Conservation (phyloP, 2,329 filamentous ascomycete genomes). For the Paecilomyces niveus region DNA sequence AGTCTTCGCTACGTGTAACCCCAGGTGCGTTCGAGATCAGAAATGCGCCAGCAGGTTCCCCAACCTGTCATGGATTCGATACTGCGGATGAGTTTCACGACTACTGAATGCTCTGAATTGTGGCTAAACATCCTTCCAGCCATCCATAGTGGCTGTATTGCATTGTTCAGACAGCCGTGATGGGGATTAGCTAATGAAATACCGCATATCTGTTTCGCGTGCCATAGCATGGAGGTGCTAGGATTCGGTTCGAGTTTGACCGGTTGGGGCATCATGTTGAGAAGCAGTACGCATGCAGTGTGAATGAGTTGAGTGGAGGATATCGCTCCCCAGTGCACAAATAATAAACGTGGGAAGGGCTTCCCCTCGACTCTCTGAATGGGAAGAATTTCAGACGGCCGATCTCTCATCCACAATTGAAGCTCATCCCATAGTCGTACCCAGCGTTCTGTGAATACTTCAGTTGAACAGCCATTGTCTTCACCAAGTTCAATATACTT, state of each 20-base stretch:
- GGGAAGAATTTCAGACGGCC: slow-evolving; percentile 43
- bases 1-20: slow-evolving; percentile 13
- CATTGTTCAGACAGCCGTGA: slow-evolving; percentile 50
- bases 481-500: slow-evolving; percentile 43
- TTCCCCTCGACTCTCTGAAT: slow-evolving; percentile 37
- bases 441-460: slow-evolving; percentile 41
- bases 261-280: slow-evolving; percentile 38
- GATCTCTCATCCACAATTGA: slow-evolving; percentile 41
- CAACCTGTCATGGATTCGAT: slow-evolving; percentile 50
- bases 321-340: slow-evolving; percentile 48
- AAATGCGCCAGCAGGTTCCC: slow-evolving; percentile 48
- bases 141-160: slow-evolving; percentile 52
- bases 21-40: slow-evolving; percentile 40
- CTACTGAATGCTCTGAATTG: slow-evolving; percentile 32
- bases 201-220: slow-evolving; percentile 49
- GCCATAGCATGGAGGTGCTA: slow-evolving; percentile 44
- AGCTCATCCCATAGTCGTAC: slow-evolving; percentile 44
- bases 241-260: slow-evolving; percentile 12
- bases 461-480: slow-evolving; percentile 37
- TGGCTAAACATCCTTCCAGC: slow-evolving; percentile 50
- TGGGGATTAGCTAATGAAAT: slow-evolving; percentile 52
- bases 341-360: slow-evolving; percentile 48
- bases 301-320: slow-evolving; percentile 53
- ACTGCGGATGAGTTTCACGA: slow-evolving; percentile 34
- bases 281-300: slow-evolving; percentile 47